Conservation (phyloP, 1,284 basidiomycete genomes). For the Microstroma glucosiphilum region DNA sequence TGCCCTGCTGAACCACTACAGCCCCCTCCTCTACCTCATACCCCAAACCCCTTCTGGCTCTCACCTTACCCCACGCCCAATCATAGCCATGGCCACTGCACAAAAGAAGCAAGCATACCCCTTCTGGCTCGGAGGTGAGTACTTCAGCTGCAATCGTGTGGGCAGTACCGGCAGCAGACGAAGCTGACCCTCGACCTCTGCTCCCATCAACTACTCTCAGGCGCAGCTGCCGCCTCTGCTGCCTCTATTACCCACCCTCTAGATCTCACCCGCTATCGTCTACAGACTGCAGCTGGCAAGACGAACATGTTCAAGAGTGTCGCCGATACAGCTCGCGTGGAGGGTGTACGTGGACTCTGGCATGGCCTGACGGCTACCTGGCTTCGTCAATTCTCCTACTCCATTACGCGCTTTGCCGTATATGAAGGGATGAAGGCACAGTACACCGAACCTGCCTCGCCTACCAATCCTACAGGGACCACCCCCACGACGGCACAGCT, state of each 20-base stretch:
- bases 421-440: slow-evolving; percentile 12
- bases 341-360: slow-evolving; percentile 17
- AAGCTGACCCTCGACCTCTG: background rate
- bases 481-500: slow-evolving; percentile 12
- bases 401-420: slow-evolving; percentile 20
- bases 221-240: slow-evolving; percentile 16
- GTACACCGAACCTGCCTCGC: background rate
- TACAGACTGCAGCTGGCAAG: slow-evolving; percentile 18
- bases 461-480: slow-evolving; percentile 9
- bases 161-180: background rate
- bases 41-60: no score
- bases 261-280: slow-evolving; percentile 21
- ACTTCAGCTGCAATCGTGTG: background rate
- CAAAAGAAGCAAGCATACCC: slow-evolving; percentile 11
- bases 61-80: no score
- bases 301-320: slow-evolving; percentile 15
- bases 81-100: no score
- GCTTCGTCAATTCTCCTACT: slow-evolving; percentile 14
- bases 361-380: slow-evolving; percentile 19
- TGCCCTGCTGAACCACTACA: no score
- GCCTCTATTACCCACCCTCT: slow-evolving; percentile 22
- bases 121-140: slow-evolving; percentile 15
- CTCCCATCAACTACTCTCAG: background rate
- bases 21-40: no score
- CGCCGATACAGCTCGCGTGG: slow-evolving; percentile 10